Evolutionary conservation across 1,139 yeast genomes (phyloP).

Genomic region (Geotrichum citri-aurantii): DNA sequence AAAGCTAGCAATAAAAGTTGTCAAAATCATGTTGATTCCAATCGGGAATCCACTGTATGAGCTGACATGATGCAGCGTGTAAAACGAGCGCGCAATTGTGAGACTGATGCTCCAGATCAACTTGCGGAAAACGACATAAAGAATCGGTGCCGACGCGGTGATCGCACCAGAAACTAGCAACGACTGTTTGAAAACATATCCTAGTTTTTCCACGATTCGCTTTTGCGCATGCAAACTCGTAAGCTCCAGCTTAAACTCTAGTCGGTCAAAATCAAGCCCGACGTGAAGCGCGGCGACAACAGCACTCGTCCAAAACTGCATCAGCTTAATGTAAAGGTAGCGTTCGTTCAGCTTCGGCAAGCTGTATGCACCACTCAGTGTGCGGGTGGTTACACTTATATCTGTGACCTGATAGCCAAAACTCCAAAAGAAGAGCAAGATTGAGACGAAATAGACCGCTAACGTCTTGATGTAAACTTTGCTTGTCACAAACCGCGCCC

Average conservation of each 20-base stretch:
- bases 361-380: conserved; percentile 37
- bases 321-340: conserved; percentile 49
- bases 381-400: conserved; percentile 20
- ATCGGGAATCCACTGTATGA: conserved; percentile 39
- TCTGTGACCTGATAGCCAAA: conserved; percentile 33
- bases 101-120: conserved; percentile 42
- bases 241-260: conserved; percentile 33
- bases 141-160: conserved; percentile 41
- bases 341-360: conserved; percentile 58
- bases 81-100: conserved; percentile 29
- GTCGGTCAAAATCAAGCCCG: conserved; percentile 54
- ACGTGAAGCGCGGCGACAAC: conserved; percentile 52
- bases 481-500: conserved; percentile 43
- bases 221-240: conserved; percentile 34
- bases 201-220: conserved; percentile 33
- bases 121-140: conserved; percentile 44
- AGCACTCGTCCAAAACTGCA: conserved; percentile 40
- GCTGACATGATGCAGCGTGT: conserved; percentile 35
- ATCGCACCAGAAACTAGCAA: conserved; percentile 36
- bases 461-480: conserved; percentile 39
- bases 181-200: conserved; percentile 39
- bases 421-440: conserved; percentile 36
- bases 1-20: conserved; percentile 40
- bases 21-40: conserved; percentile 38
- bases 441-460: conserved; percentile 40